Percentiles rank a stretch among this genome's conserved stretches.
Evolutionary conservation across 2,329 filamentous ascomycete genomes (phyloP).

Genomic region (Diaporthe citrichinensis): DNA sequence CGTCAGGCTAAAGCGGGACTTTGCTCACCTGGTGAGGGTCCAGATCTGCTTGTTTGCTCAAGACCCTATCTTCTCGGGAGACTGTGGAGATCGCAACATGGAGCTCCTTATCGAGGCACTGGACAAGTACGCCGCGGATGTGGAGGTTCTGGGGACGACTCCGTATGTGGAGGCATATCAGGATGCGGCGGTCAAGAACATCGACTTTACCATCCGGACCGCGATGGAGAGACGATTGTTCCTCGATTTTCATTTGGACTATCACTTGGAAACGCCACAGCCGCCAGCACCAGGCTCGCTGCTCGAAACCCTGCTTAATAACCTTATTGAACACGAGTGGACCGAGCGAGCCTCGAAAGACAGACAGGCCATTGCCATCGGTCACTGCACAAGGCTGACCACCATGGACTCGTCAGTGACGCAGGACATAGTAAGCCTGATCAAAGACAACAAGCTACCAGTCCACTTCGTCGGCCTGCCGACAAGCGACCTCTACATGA

Average conservation of each 20-base stretch:
- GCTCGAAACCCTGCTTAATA: conserved; percentile 50
- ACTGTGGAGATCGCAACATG: conserved; percentile 64
- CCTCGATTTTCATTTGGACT: conserved; percentile 81
- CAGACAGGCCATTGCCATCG: conserved; percentile 68
- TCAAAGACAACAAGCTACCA: conserved; percentile 64
- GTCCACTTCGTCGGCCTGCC: conserved; percentile 78
- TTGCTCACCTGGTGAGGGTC: conserved; percentile 66
- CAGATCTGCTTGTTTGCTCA: conserved; percentile 82
- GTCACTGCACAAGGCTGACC: conserved; percentile 78
- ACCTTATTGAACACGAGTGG: conserved; percentile 67
- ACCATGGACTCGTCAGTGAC: conserved; percentile 62
- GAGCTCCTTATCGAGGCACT: conserved; percentile 57
- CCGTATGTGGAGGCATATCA: conserved; percentile 76
- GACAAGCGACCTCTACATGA: conserved; percentile 81
- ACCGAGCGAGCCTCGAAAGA: conserved; percentile 48
- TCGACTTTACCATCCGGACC: conserved; percentile 72
- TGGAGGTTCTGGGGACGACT: conserved; percentile 76
- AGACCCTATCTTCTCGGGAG: conserved; percentile 73
- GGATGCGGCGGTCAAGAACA: conserved; percentile 61
- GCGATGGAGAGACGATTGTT: conserved; percentile 67
- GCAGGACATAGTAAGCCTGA: conserved; percentile 60
- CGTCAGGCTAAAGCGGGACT: conserved; percentile 68
- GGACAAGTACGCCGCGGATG: conserved; percentile 48
- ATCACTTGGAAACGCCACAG: conserved; percentile 66
- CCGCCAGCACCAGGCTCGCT: conserved; percentile 59